These are phyloP conservation scores for Metschnikowia rubicola DNA, from an alignment of 805 yeast species.

Conservation along the genomic window DNA sequence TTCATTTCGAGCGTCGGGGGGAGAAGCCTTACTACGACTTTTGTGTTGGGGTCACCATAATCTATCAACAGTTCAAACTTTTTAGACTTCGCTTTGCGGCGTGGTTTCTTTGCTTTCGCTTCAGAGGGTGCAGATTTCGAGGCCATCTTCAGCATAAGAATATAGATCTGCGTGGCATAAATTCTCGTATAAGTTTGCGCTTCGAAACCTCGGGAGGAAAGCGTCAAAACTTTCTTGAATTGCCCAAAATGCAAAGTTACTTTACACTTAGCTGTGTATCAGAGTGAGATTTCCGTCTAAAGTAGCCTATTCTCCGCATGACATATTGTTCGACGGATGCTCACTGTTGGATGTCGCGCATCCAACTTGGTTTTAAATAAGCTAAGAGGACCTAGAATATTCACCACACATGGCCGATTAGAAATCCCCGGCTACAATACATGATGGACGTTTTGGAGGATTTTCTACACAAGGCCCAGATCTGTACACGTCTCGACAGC, in stretches of 20 bases:
- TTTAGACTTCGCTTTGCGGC: background rate
- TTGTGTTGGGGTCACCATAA: conserved; percentile 16
- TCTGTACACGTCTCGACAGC: conserved; percentile 19
- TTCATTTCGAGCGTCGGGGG: conserved; percentile 22
- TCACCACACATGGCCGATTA: background rate
- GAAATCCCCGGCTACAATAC: background rate
- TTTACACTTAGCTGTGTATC: too few relatives aligned
- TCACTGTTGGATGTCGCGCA: too few relatives aligned
- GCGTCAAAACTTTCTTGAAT: background rate
- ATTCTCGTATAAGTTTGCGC: background rate
- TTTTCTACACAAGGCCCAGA: conserved; percentile 32
- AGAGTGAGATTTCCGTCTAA: too few relatives aligned
- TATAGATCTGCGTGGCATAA: background rate
- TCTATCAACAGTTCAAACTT: conserved; percentile 5
- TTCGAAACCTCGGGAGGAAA: conserved; percentile 1
- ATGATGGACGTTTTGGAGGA: conserved; percentile 21
- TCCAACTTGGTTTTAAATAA: too few relatives aligned
- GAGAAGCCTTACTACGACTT: conserved; percentile 18
- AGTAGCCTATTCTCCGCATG: too few relatives aligned
- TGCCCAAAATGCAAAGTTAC: too few relatives aligned
- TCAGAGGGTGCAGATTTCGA: background rate
- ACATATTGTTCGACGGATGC: too few relatives aligned
- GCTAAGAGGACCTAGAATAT: background rate
- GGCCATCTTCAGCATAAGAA: background rate
- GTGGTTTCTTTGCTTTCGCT: background rate